Evolutionary conservation across 371 early-diverging fungal genomes (phyloP).

Genomic region (Mucor circinelloides): DNA sequence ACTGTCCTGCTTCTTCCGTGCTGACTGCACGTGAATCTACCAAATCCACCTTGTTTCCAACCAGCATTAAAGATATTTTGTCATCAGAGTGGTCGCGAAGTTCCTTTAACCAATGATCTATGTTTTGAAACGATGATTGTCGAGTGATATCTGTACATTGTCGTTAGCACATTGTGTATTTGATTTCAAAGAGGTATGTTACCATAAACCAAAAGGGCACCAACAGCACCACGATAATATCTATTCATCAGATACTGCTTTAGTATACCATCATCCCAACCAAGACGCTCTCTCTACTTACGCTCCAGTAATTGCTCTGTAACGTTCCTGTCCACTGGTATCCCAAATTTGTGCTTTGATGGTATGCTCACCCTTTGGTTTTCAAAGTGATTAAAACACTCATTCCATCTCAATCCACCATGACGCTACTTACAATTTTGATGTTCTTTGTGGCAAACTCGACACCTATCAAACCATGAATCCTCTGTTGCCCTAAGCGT

Average conservation of each 20-base stretch:
- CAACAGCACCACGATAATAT: constrained; percentile 51
- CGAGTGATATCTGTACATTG: constrained; percentile 85
- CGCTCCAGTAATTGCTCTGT: constrained; percentile 72
- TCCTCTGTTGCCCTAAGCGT: not conserved
- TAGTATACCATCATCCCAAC: not conserved
- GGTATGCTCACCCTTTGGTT: constrained; percentile 30
- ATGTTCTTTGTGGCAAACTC: constrained; percentile 59
- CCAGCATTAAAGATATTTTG: constrained; percentile 89
- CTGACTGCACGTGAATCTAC: constrained; percentile 61
- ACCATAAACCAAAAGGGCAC: constrained; percentile 50
- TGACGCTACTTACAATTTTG: constrained; percentile 30
- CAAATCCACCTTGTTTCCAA: constrained; percentile 99
- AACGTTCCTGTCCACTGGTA: constrained; percentile 81
- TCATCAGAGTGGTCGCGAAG: constrained; percentile 96
- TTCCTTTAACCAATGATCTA: constrained; percentile 96
- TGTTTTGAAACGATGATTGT: constrained; percentile 89
- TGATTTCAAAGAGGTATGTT: not conserved
- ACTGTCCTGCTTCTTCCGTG: constrained; percentile 78
- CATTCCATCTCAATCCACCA: constrained; percentile 30
- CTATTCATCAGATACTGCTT: constrained; percentile 3
- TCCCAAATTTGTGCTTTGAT: constrained; percentile 92
- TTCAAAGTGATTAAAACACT: constrained; percentile 5
- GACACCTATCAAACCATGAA: constrained; percentile 30
- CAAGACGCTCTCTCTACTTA: constrained; percentile 23
- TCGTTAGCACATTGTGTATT: not conserved